Conservation (phyloP, 2,329 filamentous ascomycete species). For the Mycogone perniciosa region DNA sequence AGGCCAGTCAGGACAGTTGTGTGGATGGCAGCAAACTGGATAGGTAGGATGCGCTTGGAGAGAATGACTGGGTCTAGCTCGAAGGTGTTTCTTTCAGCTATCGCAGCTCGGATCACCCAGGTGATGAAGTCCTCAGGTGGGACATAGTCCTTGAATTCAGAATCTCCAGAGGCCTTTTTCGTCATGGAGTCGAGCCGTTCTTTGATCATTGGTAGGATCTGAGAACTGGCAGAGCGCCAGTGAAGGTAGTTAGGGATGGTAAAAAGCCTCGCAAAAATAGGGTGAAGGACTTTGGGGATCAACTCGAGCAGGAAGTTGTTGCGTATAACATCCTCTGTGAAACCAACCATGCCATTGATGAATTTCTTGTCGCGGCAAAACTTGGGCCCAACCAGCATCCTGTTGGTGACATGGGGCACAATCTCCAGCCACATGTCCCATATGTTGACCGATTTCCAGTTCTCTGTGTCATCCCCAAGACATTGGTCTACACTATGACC, state of each 20-base stretch:
- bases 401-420: constrained; percentile 38
- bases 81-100: constrained; percentile 32
- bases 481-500: constrained; percentile 28
- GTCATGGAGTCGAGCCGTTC: constrained; percentile 42
- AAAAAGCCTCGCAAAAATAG: constrained; percentile 41
- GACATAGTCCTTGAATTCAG: constrained; percentile 33
- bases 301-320: constrained; percentile 40
- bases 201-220: constrained; percentile 42
- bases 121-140: constrained; percentile 52
- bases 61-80: constrained; percentile 44
- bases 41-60: constrained; percentile 45
- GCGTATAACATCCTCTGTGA: constrained; percentile 43
- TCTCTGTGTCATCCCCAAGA: constrained; percentile 28
- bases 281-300: constrained; percentile 42
- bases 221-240: constrained; percentile 36
- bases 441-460: constrained; percentile 36
- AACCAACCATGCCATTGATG: constrained; percentile 40
- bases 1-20: constrained; percentile 49
- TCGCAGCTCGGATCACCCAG: constrained; percentile 49
- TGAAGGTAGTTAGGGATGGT: constrained; percentile 41
- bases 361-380: constrained; percentile 38
- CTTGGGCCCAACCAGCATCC: constrained; percentile 34
- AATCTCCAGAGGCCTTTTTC: constrained; percentile 34
- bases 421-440: constrained; percentile 40
- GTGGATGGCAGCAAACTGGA: constrained; percentile 55